Evolutionary conservation across 1,139 yeast species (phyloP).

Genomic region (Suhomyces anneliseae): DNA sequence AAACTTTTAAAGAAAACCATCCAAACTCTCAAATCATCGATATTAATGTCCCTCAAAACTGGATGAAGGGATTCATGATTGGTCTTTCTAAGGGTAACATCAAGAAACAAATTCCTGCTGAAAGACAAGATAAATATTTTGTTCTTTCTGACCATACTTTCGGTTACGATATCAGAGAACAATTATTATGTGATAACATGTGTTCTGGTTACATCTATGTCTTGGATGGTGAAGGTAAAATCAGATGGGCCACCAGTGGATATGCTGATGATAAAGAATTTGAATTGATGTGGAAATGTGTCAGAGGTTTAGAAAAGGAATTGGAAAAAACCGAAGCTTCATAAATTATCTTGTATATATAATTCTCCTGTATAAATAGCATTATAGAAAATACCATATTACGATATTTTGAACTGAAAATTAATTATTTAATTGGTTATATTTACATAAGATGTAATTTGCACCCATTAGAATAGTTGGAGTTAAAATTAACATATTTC

Average conservation of each 20-base stretch:
- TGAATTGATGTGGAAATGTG: slow-evolving; percentile 65
- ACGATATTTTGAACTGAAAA: slow-evolving; percentile 16
- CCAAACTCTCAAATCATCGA: slow-evolving; percentile 72
- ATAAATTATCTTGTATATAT: slow-evolving; percentile 2
- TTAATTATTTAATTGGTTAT: not conserved
- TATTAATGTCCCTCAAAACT: slow-evolving; percentile 69
- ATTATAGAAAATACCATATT: slow-evolving; percentile 11
- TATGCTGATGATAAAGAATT: slow-evolving; percentile 65
- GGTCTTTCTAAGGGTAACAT: slow-evolving; percentile 50
- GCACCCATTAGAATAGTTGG: slow-evolving; percentile 1
- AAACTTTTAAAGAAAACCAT: slow-evolving; percentile 30
- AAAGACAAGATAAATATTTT: slow-evolving; percentile 61
- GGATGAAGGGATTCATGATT: slow-evolving; percentile 64
- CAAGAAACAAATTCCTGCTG: slow-evolving; percentile 43
- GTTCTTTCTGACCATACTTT: slow-evolving; percentile 63
- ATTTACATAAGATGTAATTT: not conserved
- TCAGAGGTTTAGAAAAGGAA: slow-evolving; percentile 50
- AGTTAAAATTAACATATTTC: too few species aligned
- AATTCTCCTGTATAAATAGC: not conserved
- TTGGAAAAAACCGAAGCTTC: slow-evolving; percentile 5
- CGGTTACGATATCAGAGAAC: slow-evolving; percentile 57
- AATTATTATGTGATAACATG: slow-evolving; percentile 67
- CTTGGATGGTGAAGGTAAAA: slow-evolving; percentile 68
- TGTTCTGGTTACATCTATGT: slow-evolving; percentile 84
- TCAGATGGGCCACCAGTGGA: slow-evolving; percentile 94